phyloP scores from a whole-genome alignment of 352 stramenopile species.

The Globisporangium megalacanthum region DNA sequence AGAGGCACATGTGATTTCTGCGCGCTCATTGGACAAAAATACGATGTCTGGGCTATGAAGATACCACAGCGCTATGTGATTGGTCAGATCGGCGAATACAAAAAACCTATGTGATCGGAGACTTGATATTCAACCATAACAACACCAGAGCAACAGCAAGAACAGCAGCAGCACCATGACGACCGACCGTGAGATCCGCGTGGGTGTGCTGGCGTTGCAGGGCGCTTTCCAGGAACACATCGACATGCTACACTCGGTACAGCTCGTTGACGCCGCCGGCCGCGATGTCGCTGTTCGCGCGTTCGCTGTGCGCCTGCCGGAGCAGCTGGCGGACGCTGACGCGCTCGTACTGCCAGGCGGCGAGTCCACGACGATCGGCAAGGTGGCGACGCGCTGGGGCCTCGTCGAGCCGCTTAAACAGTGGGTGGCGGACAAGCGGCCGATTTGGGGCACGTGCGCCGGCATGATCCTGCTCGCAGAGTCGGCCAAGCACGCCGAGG shows the following conservation, averaged over 20 bases:
- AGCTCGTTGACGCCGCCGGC: slow-evolving; percentile 13
- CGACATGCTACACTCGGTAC: slow-evolving; percentile 63
- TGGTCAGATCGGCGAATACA: no score
- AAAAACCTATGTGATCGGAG: no score
- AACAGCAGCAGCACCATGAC: no score
- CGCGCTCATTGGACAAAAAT: no score
- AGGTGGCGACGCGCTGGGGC: slow-evolving; percentile 81
- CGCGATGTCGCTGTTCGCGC: slow-evolving; percentile 33
- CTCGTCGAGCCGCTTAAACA: slow-evolving; percentile 74
- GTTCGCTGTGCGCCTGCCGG: slow-evolving; percentile 74
- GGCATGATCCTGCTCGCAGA: slow-evolving; percentile 96
- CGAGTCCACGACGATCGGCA: slow-evolving; percentile 95
- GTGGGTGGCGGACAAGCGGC: slow-evolving; percentile 62
- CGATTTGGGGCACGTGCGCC: slow-evolving; percentile 96
- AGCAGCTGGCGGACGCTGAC: slow-evolving; percentile 80
- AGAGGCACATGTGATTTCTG: no score
- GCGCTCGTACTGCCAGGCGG: slow-evolving; percentile 93
- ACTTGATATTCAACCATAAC: no score
- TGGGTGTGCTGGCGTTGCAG: slow-evolving; percentile 88
- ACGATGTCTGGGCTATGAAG: no score
- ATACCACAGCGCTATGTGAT: no score
- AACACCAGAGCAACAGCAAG: not conserved
- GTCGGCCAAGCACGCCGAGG: slow-evolving; percentile 75
- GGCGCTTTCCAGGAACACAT: slow-evolving; percentile 92
- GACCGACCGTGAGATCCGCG: slow-evolving; percentile 26